Percentiles rank a stretch among this genome's conserved stretches.
Conservation (phyloP, 2,329 filamentous ascomycete species). For the Apiospora phragmitis region DNA sequence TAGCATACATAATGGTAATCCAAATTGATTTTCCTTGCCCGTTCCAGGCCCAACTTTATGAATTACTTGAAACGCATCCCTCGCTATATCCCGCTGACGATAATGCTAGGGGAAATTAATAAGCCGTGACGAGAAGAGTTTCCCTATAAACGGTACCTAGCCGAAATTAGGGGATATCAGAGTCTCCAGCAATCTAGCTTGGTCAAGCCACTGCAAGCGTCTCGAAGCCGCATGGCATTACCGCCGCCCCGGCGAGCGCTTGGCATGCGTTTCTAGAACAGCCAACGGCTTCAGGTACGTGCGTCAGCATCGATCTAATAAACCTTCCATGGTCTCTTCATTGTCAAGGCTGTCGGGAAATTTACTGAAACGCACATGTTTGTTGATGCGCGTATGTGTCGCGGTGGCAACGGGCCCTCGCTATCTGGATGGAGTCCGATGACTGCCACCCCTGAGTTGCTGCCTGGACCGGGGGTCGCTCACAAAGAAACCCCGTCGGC, state of each 20-base stretch:
- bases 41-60: too few relatives aligned
- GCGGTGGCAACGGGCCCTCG: neutral
- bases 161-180: neutral
- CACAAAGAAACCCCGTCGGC: neutral
- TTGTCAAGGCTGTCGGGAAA: neutral
- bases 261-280: neutral
- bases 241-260: neutral
- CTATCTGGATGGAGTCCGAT: neutral
- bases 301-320: neutral
- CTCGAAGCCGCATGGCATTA: neutral
- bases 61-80: too few relatives aligned
- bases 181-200: neutral
- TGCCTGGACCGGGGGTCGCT: neutral
- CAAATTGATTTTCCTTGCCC: too few relatives aligned
- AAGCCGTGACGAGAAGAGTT: too few relatives aligned
- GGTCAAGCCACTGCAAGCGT: neutral
- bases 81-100: too few relatives aligned
- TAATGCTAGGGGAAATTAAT: too few relatives aligned
- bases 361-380: neutral
- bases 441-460: neutral
- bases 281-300: neutral
- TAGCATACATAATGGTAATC: neutral
- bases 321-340: neutral
- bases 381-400: neutral
- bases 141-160: neutral